Percentiles rank a stretch among this genome's conserved stretches.
Evolutionary conservation across 495 filamentous ascomycete species (phyloP).

Genomic region (Neurospora tetrasperma): DNA sequence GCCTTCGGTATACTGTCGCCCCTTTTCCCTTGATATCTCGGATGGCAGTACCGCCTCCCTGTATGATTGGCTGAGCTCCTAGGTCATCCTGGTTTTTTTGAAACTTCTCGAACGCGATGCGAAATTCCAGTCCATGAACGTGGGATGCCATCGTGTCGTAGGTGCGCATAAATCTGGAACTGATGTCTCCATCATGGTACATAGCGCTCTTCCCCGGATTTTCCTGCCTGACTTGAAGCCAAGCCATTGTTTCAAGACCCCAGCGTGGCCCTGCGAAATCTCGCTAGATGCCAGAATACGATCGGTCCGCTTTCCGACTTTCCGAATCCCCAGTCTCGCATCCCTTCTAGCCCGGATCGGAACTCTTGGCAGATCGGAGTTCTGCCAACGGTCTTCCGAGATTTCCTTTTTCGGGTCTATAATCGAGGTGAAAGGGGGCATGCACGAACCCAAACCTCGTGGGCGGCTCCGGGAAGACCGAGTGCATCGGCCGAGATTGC

Average conservation of each 20-base stretch:
- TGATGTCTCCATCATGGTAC: not conserved
- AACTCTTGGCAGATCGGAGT: not conserved
- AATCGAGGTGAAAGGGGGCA: not conserved
- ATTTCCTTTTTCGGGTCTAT: not conserved
- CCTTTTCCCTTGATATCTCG: not conserved
- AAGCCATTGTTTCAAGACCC: not conserved
- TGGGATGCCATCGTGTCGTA: not conserved
- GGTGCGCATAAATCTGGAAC: not conserved
- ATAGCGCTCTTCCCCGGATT: not conserved
- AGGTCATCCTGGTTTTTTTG: not conserved
- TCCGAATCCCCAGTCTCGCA: not conserved
- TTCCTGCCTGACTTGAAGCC: not conserved
- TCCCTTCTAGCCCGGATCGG: not conserved
- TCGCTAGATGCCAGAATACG: not conserved
- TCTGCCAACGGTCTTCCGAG: not conserved
- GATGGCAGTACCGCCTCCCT: not conserved
- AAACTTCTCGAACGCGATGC: conserved; percentile 11
- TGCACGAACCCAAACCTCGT: not conserved
- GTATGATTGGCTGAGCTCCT: not conserved
- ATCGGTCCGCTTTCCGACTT: not conserved
- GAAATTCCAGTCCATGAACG: conserved; percentile 1
- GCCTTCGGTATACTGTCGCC: not conserved
- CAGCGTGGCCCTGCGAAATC: not conserved
- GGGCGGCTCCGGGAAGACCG: not conserved
- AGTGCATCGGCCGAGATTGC: not conserved